phyloP scores from a whole-genome alignment of 192 early-diverging fungal genomes.

The Kappamyces sp. region DNA sequence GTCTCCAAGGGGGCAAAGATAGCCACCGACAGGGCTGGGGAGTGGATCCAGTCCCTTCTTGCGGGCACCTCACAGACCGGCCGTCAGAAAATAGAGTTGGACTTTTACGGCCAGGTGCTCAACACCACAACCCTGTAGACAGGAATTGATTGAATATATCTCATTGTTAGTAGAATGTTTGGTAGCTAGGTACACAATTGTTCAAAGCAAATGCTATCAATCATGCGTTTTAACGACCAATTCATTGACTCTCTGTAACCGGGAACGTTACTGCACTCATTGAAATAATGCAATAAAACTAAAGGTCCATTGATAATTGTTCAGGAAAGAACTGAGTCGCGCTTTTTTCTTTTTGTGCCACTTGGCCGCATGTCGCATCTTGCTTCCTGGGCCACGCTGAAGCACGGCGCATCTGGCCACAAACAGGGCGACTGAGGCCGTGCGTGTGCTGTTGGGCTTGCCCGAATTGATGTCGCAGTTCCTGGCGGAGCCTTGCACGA shows the following conservation, averaged over 20 bases:
- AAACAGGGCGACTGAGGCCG: too few relatives aligned
- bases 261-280: conserved; percentile 9
- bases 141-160: neutral
- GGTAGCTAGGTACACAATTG: conserved; percentile 12
- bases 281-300: conserved; percentile 13
- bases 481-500: too few relatives aligned
- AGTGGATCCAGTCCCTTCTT: conserved; percentile 2
- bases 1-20: conserved; percentile 2
- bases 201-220: conserved; percentile 2
- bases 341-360: too few relatives aligned
- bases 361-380: too few relatives aligned
- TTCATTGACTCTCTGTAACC: conserved; percentile 1
- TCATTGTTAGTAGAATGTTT: neutral
- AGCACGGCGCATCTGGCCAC: too few relatives aligned
- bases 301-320: conserved; percentile 16
- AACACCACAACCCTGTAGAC: neutral
- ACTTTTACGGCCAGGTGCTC: neutral
- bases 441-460: too few relatives aligned
- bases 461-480: too few relatives aligned
- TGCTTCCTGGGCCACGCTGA: too few relatives aligned
- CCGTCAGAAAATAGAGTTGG: neutral
- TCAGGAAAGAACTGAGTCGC: neutral
- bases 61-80: too few relatives aligned
- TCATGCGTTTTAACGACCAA: conserved; percentile 17
- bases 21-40: neutral